phyloP scores from a whole-genome alignment of 371 early-diverging fungal species.

The Mortierella sp. region DNA sequence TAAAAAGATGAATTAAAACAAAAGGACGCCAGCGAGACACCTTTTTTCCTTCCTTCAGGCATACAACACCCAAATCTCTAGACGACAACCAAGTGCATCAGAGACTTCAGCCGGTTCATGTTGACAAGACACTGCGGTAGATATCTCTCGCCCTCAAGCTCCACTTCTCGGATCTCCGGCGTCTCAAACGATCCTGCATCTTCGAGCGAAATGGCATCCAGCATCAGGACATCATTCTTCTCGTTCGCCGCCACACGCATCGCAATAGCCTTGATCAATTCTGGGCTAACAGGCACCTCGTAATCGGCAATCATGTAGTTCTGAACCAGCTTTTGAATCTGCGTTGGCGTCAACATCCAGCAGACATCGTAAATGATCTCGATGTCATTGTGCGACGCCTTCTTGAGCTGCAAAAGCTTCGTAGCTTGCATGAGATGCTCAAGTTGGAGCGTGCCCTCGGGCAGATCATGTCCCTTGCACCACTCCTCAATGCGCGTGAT shows the following conservation, averaged over 20 bases:
- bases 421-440: constrained; percentile 95
- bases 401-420: constrained; percentile 94
- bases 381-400: constrained; percentile 90
- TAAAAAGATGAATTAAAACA: background rate
- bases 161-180: constrained; percentile 67
- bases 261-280: constrained; percentile 91
- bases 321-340: constrained; percentile 94
- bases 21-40: background rate
- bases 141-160: constrained; percentile 62
- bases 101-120: constrained; percentile 40
- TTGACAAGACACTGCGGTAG: constrained; percentile 63
- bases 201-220: constrained; percentile 85
- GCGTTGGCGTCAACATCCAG: constrained; percentile 92
- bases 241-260: constrained; percentile 86
- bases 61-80: constrained; percentile 7
- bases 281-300: constrained; percentile 87
- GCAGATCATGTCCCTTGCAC: constrained; percentile 93
- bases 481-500: constrained; percentile 96
- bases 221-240: constrained; percentile 85
- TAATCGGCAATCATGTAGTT: constrained; percentile 83
- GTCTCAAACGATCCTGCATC: constrained; percentile 75
- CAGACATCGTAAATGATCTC: constrained; percentile 97
- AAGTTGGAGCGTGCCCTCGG: constrained; percentile 89
- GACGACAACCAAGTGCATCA: constrained; percentile 47
- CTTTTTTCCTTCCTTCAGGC: constrained; percentile 1